These are phyloP conservation scores for Arctium lappa DNA, from an alignment of 129 eudicot species.

Conservation along the genomic window DNA sequence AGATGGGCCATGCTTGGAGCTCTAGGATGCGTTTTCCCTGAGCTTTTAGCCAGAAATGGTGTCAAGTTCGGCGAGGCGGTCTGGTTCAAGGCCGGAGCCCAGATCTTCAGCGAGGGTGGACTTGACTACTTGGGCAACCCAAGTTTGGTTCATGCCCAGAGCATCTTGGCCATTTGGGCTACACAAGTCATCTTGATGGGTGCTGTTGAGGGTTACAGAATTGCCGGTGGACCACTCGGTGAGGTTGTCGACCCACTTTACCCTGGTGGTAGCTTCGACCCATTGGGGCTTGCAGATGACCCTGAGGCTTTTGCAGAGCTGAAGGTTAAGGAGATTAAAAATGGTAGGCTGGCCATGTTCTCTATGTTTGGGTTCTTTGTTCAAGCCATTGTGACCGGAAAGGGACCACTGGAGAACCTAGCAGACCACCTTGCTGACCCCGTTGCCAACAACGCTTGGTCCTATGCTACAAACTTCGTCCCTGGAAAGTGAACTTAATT, in stretches of 20 bases:
- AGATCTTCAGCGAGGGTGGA: conserved; percentile 23
- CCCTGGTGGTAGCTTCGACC: not conserved
- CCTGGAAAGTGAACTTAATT: not conserved
- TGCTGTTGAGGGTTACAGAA: not conserved
- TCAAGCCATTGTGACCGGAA: conserved; percentile 31
- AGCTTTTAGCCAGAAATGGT: conserved; percentile 17
- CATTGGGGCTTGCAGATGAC: not conserved
- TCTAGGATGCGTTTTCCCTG: conserved; percentile 19
- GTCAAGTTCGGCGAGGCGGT: conserved; percentile 24
- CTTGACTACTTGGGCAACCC: conserved; percentile 30
- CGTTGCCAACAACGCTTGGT: conserved; percentile 21
- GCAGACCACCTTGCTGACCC: conserved; percentile 28
- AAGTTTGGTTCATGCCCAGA: conserved; percentile 20
- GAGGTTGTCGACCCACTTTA: not conserved
- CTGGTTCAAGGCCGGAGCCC: conserved; percentile 29
- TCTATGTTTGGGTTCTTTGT: conserved; percentile 34
- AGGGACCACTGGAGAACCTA: conserved; percentile 28
- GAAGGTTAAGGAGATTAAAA: conserved; percentile 25
- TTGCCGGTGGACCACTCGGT: not conserved
- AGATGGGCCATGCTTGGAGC: conserved; percentile 33
- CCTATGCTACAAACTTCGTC: not conserved
- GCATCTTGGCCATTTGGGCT: conserved; percentile 26
- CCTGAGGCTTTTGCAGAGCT: conserved; percentile 3
- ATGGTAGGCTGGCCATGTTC: conserved; percentile 29
- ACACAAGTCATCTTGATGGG: conserved; percentile 24